A percentile compares a stretch with the other conserved stretches of the same genome.
These are phyloP conservation scores for Mycena citricolor DNA, from an alignment of 1,284 basidiomycete genomes.

Conservation along the genomic window DNA sequence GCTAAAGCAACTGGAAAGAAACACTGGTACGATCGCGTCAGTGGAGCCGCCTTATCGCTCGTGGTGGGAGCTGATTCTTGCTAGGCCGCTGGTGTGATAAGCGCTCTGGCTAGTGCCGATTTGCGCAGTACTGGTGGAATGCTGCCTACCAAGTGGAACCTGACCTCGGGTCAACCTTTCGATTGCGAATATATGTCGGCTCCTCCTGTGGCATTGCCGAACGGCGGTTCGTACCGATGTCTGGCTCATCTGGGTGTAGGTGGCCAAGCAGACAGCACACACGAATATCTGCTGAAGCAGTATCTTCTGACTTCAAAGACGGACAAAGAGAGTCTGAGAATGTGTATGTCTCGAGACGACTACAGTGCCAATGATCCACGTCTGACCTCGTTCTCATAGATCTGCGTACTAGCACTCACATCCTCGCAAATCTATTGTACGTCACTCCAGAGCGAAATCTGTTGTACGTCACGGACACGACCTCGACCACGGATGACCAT, in stretches of 20 bases:
- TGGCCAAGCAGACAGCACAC: conserved; percentile 65
- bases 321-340: conserved; percentile 56
- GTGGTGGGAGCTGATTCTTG: too few relatives aligned
- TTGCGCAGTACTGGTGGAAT: conserved; percentile 48
- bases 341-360: conserved; percentile 49
- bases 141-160: conserved; percentile 54
- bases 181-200: conserved; percentile 46
- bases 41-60: conserved; percentile 22
- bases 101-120: conserved; percentile 45
- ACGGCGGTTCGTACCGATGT: not conserved
- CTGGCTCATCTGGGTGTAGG: conserved; percentile 50
- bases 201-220: too few relatives aligned
- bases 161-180: conserved; percentile 39
- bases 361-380: conserved; percentile 32
- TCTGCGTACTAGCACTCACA: conserved; percentile 56
- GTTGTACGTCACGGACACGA: conserved; percentile 68
- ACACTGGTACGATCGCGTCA: conserved; percentile 45
- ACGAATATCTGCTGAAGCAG: conserved; percentile 77
- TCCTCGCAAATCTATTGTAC: conserved; percentile 66
- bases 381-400: conserved; percentile 51
- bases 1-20: conserved; percentile 54
- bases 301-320: conserved; percentile 62
- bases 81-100: conserved; percentile 54
- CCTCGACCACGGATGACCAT: conserved; percentile 28
- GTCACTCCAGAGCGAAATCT: conserved; percentile 63